Base-by-base conservation (phyloP, 495 filamentous ascomycete genomes). In the Glarea lozoyensis region DNA sequence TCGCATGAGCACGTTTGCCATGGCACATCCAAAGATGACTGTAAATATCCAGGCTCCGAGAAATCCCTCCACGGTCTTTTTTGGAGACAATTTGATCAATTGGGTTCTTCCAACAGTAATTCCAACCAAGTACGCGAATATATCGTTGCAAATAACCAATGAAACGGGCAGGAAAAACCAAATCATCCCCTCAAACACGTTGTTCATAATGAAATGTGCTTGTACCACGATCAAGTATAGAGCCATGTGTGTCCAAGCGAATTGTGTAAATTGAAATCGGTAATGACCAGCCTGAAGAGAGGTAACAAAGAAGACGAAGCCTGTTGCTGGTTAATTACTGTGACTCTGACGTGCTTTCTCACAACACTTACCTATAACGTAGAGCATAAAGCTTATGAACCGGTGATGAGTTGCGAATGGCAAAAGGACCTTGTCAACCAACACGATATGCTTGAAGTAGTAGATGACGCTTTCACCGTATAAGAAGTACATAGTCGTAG, bases 131-230 rank as follows among this genome's bases (percentile, higher is more conserved):
- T 99, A 99, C 58, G 93, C 93, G 56, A 94, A 97, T 47, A 97
- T 99, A 61, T 99, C 93, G 57, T 99, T 99, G 27, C 85, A 94
- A 56, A 97, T 95, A 54, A 99, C 93, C 42, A 99, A 73, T 20
- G 85, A 82, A 2, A 87, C 89, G 2, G 93, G 93, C 34, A 99
- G 70, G 75, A 99, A 96, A 73, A 99, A 97, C 93, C 93, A 99
- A 60, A 99, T 92, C 86, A 99, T 88, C 63, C 93, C 93, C 67
- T 99, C 93, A 61, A 99, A 90, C 46, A 97, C 82, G 64, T 97
- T 99, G 71, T 99, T 97, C 84, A 99, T 96, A 62, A 99, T 87
- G 58, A 99, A 99, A 63, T 99, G 93, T 17, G 93, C 88, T 61
- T 99, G 93, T 10, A 95, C 87, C 18, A 96, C 88, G 52, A 99